A percentile compares a stretch with the other conserved stretches of the same genome.
Conservation (phyloP, 2,329 filamentous ascomycete species). For the Sarocladium brachiariae region DNA sequence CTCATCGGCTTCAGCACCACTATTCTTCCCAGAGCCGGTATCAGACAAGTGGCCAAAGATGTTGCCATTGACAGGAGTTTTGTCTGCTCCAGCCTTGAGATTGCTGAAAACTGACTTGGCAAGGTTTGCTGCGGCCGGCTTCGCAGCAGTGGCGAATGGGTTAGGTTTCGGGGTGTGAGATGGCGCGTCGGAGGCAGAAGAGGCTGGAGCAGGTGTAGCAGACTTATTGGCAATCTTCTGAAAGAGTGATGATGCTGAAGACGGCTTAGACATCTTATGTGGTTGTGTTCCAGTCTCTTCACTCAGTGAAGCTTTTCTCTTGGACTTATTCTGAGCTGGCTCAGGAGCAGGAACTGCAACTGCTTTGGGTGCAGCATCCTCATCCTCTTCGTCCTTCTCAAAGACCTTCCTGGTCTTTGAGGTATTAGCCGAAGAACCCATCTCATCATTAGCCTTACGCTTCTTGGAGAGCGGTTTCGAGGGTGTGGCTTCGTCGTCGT, state of each 20-base stretch:
- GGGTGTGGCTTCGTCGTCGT: conserved; percentile 24
- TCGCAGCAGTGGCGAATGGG: conserved; percentile 25
- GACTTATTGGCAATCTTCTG: conserved; percentile 50
- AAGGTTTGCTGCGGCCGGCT: conserved; percentile 29
- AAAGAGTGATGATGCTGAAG: conserved; percentile 50
- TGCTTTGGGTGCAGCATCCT: conserved; percentile 11
- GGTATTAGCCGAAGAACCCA: conserved; percentile 28
- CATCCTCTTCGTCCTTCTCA: conserved; percentile 29
- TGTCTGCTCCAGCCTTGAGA: conserved; percentile 25
- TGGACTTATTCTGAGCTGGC: conserved; percentile 35
- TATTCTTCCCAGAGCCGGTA: conserved; percentile 44
- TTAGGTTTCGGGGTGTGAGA: conserved; percentile 24
- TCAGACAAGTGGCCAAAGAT: conserved; percentile 57
- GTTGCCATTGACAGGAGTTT: conserved; percentile 29
- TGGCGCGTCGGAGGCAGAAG: conserved; percentile 20
- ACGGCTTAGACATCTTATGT: conserved; percentile 43
- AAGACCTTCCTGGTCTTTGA: conserved; percentile 44
- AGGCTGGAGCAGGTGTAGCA: conserved; percentile 24
- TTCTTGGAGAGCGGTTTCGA: conserved; percentile 35
- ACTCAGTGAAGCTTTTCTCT: conserved; percentile 42
- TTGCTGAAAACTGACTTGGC: conserved; percentile 37
- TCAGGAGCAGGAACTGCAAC: conserved; percentile 19
- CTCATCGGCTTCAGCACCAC: conserved; percentile 37
- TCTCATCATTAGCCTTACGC: conserved; percentile 51
- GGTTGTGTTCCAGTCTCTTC: conserved; percentile 43